Percentiles rank a stretch among this genome's conserved stretches.
Conservation (phyloP, 202 grass and related monocot genomes). For the Zizania palustris region DNA sequence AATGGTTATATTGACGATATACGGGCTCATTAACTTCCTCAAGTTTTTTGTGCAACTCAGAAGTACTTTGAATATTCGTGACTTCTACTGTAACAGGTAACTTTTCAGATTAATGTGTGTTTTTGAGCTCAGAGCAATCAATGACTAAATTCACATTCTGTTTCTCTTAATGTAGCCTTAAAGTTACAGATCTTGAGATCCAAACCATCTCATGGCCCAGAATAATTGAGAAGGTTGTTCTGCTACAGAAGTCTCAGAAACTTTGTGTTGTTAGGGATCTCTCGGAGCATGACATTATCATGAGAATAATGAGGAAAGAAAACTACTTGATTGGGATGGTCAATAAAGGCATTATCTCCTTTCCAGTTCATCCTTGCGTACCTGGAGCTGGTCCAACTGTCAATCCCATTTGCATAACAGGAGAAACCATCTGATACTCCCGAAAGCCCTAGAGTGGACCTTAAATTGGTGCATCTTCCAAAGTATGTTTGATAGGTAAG, state of each 20-base stretch:
- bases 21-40: slow-evolving; percentile 92
- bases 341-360: slow-evolving; percentile 93
- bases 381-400: slow-evolving; percentile 76
- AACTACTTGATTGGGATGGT: slow-evolving; percentile 99
- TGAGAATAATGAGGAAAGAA: slow-evolving; percentile 99
- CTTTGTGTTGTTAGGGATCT: slow-evolving; percentile 95
- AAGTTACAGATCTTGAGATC: slow-evolving; percentile 87
- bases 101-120: slow-evolving; percentile 27
- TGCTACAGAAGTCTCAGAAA: slow-evolving; percentile 72
- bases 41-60: slow-evolving; percentile 95
- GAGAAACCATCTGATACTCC: slow-evolving; percentile 79
- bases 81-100: slow-evolving; percentile 91
- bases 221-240: slow-evolving; percentile 89
- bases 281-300: slow-evolving; percentile 90
- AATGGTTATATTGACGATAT: slow-evolving; percentile 82
- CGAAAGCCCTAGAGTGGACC: slow-evolving; percentile 96
- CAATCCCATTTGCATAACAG: slow-evolving; percentile 51
- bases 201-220: slow-evolving; percentile 92
- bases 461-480: slow-evolving; percentile 99
- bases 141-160: slow-evolving; percentile 22
- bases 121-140: slow-evolving; percentile 29
- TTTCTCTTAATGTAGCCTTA: slow-evolving; percentile 66
- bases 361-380: slow-evolving; percentile 75
- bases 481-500: slow-evolving; percentile 98
- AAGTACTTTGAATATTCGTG: slow-evolving; percentile 72